Conservation (phyloP, 805 yeast species). For the Lipomyces starkeyi region DNA sequence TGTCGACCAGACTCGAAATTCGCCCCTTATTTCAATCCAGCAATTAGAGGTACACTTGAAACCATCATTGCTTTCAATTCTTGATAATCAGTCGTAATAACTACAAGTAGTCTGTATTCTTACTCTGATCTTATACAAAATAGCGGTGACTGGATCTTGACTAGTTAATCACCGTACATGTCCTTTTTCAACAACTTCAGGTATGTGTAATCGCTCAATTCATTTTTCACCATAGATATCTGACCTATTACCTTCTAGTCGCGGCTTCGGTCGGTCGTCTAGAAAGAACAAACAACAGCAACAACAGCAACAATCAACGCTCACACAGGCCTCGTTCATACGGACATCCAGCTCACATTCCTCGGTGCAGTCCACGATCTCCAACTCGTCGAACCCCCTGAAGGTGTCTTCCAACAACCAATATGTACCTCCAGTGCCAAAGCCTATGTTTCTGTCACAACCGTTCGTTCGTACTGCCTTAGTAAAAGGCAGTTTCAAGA, state of each 20-base stretch:
- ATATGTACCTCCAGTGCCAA: slow-evolving; percentile 29
- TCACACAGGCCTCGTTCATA: slow-evolving; percentile 30
- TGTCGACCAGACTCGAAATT: not conserved
- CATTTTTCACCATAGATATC: not conserved
- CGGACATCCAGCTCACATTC: slow-evolving; percentile 25
- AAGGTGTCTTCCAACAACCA: slow-evolving; percentile 28
- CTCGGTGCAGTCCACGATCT: slow-evolving; percentile 15
- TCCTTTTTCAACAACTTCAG: slow-evolving; percentile 46
- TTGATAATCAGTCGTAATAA: not conserved
- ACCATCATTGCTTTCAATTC: not conserved
- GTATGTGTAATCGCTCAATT: slow-evolving; percentile 33
- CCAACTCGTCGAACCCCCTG: slow-evolving; percentile 7
- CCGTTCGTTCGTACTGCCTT: slow-evolving; percentile 93
- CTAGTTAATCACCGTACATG: slow-evolving; percentile 33
- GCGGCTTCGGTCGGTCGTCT: slow-evolving; percentile 66
- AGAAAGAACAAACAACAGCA: slow-evolving; percentile 53
- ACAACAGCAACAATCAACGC: slow-evolving; percentile 39
- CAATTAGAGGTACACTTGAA: not conserved
- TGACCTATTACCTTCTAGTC: slow-evolving; percentile 32
- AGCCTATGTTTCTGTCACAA: slow-evolving; percentile 81
- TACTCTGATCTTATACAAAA: not conserved
- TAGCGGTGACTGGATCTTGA: not conserved
- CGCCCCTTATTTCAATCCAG: not conserved
- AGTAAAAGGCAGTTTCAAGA: slow-evolving; percentile 94
- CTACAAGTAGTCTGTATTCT: not conserved